phyloP scores from a whole-genome alignment of 2,329 filamentous ascomycete genomes.

The Trichoderma lentiforme region DNA sequence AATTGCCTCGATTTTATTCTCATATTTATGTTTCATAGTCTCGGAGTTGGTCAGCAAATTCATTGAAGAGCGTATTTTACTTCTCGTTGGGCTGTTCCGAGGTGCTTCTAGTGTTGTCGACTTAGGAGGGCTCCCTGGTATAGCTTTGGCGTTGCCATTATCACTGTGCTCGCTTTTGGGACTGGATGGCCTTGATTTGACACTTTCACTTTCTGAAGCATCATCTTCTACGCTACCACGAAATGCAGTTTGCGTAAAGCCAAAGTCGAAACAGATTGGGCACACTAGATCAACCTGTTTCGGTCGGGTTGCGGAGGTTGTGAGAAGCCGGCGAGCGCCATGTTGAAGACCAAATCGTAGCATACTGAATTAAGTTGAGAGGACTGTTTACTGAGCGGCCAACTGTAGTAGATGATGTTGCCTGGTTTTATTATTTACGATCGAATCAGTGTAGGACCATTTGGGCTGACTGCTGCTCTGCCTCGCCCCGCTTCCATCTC shows the following conservation, averaged over 20 bases:
- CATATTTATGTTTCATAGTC: conserved; percentile 3
- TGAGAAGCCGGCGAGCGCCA: neutral
- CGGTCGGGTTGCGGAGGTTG: neutral
- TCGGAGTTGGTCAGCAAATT: neutral
- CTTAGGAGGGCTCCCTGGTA: neutral
- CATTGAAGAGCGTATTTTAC: neutral
- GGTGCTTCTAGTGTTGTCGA: neutral
- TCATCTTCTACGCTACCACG: neutral
- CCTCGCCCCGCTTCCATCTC: neutral
- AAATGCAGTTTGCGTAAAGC: conserved; percentile 3
- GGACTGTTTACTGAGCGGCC: neutral
- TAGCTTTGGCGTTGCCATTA: neutral
- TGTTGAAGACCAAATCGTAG: neutral
- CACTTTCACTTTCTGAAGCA: neutral
- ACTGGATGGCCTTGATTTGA: neutral
- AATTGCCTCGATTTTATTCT: neutral
- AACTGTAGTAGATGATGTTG: too few species aligned
- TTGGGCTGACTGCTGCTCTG: conserved; percentile 6
- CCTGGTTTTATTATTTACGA: neutral
- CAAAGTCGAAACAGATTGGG: conserved; percentile 16
- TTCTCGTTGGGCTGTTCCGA: neutral
- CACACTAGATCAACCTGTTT: conserved; percentile 12
- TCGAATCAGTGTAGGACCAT: neutral
- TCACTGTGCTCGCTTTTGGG: neutral
- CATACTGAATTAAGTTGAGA: neutral